A percentile compares a stretch with the other conserved stretches of the same genome.
phyloP scores from a whole-genome alignment of 2,329 filamentous ascomycete genomes.

The Ophiocordyceps sinensis region DNA sequence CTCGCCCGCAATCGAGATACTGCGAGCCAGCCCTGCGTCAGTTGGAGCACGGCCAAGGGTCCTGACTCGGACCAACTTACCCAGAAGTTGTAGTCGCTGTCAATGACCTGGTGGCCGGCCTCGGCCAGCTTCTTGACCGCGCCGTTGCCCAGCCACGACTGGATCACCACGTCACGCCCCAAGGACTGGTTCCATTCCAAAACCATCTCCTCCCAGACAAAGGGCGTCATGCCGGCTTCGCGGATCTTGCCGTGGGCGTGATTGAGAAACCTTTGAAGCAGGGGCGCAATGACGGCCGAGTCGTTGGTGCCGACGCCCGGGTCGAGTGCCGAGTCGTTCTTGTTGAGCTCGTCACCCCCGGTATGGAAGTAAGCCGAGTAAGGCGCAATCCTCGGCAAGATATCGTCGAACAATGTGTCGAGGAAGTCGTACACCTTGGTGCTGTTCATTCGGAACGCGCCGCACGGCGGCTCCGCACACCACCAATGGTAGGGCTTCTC shows the following conservation, averaged over 20 bases:
- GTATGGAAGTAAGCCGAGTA: constrained; percentile 71
- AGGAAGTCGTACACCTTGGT: constrained; percentile 57
- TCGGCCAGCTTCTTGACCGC: constrained; percentile 46
- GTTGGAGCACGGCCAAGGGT: neutral
- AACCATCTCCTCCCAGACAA: constrained; percentile 85
- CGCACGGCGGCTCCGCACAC: constrained; percentile 50
- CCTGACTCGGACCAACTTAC: constrained; percentile 25
- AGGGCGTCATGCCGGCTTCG: constrained; percentile 48
- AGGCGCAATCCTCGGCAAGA: constrained; percentile 55
- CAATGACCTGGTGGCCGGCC: constrained; percentile 56
- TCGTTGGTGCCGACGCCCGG: constrained; percentile 55
- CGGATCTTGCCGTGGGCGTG: constrained; percentile 52
- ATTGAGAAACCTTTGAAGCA: constrained; percentile 67
- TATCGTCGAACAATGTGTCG: constrained; percentile 56
- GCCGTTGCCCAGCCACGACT: constrained; percentile 57
- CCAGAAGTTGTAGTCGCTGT: constrained; percentile 66
- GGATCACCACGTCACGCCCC: constrained; percentile 56
- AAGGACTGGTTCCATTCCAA: constrained; percentile 65
- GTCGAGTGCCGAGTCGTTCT: constrained; percentile 51
- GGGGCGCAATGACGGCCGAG: constrained; percentile 49
- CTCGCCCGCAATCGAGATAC: constrained; percentile 75
- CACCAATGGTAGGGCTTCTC: constrained; percentile 41
- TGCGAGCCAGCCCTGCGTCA: constrained; percentile 13
- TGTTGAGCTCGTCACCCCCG: constrained; percentile 77
- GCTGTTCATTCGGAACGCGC: constrained; percentile 64